Evolutionary conservation across 2,329 filamentous ascomycete species (phyloP).

Genomic region (Hypoxylon rubiginosum): DNA sequence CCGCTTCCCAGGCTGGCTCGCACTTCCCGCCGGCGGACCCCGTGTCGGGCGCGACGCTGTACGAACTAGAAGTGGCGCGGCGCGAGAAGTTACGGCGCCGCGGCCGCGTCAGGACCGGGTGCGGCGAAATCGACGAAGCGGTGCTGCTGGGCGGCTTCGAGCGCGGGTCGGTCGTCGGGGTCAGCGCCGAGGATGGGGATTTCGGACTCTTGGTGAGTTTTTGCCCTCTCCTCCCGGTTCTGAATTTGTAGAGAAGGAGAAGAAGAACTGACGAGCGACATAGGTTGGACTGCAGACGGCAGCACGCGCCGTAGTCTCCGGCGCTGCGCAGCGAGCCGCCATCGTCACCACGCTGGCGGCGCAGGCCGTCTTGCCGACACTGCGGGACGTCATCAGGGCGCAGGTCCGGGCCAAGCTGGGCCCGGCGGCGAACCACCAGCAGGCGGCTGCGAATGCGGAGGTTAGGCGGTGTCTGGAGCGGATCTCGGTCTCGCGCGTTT

Average conservation of each 20-base stretch:
- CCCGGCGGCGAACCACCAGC: constrained; percentile 10
- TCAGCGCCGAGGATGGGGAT: constrained; percentile 67
- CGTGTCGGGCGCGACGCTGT: constrained; percentile 60
- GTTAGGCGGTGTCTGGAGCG: constrained; percentile 60
- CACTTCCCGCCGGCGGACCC: constrained; percentile 59
- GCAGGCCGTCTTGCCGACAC: constrained; percentile 55
- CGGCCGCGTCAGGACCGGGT: constrained; percentile 59
- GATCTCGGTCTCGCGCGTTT: constrained; percentile 68
- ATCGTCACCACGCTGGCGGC: constrained; percentile 65
- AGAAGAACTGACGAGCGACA: not conserved
- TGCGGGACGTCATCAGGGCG: constrained; percentile 58
- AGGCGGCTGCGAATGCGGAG: constrained; percentile 37
- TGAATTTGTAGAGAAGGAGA: not conserved
- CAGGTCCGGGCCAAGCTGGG: constrained; percentile 51
- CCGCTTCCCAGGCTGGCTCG: constrained; percentile 61
- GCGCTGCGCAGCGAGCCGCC: constrained; percentile 50
- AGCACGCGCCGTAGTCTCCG: constrained; percentile 55
- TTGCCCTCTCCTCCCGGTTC: constrained; percentile 5
- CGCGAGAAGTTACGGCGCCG: constrained; percentile 50
- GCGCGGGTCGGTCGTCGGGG: constrained; percentile 65
- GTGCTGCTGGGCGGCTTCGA: constrained; percentile 63
- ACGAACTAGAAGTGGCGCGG: constrained; percentile 55
- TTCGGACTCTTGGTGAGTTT: constrained; percentile 62
- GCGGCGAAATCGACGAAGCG: constrained; percentile 62
- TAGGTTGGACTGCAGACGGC: constrained; percentile 64